Conservation (phyloP, 2,329 filamentous ascomycete genomes). For the Penicillium sp. region DNA sequence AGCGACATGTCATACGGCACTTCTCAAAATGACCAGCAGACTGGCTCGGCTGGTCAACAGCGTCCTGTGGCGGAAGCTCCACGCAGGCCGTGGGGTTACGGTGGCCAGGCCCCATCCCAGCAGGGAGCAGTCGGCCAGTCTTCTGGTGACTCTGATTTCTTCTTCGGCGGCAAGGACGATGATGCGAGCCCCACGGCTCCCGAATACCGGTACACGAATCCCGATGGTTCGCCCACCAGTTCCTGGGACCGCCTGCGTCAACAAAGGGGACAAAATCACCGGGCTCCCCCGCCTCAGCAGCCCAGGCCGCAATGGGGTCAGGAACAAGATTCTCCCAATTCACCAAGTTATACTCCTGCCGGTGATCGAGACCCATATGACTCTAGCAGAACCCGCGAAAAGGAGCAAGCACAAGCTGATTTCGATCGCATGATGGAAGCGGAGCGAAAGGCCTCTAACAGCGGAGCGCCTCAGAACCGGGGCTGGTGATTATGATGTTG, state of each 20-base stretch:
- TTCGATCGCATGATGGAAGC: conserved; percentile 53
- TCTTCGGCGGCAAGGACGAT: conserved; percentile 38
- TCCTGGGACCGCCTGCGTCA: conserved; percentile 49
- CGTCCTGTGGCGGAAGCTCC: background rate
- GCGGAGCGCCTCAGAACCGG: conserved; percentile 22
- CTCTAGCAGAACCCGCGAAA: conserved; percentile 35
- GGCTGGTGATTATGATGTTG: conserved; percentile 25
- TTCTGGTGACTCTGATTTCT: conserved; percentile 35
- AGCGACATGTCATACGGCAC: conserved; percentile 13
- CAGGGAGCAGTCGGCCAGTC: conserved; percentile 5
- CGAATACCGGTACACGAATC: conserved; percentile 37
- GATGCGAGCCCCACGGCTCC: conserved; percentile 46
- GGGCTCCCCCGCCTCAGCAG: conserved; percentile 10
- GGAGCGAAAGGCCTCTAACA: conserved; percentile 41
- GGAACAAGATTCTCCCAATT: conserved; percentile 10
- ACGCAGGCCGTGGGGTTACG: conserved; percentile 9
- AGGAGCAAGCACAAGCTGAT: conserved; percentile 50
- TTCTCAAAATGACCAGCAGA: conserved; percentile 1
- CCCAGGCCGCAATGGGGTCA: conserved; percentile 20
- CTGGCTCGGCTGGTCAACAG: background rate
- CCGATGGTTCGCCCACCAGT: conserved; percentile 27
- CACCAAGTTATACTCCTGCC: conserved; percentile 1
- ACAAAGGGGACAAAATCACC: conserved; percentile 28
- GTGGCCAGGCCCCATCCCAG: conserved; percentile 1
- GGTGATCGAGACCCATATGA: conserved; percentile 26